Conservation (phyloP, 352 stramenopile genomes). For the Globisporangium iwayamae region DNA sequence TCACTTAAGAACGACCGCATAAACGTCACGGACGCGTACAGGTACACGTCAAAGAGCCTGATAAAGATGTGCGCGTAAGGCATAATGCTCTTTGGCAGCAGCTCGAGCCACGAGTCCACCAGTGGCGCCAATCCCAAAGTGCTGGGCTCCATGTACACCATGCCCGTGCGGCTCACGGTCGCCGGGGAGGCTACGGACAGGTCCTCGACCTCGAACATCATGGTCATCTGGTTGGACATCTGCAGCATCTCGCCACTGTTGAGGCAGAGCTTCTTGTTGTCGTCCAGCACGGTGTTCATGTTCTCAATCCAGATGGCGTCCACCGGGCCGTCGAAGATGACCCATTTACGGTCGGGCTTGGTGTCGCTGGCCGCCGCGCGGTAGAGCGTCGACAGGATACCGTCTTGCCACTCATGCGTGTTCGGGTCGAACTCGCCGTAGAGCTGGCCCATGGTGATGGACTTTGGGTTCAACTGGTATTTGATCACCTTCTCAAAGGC, state of each 20-base stretch:
- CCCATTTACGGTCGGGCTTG: slow-evolving; percentile 91
- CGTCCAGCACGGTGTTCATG: slow-evolving; percentile 96
- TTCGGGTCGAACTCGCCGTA: slow-evolving; percentile 94
- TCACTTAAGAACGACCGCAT: slow-evolving; percentile 87
- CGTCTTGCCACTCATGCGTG: slow-evolving; percentile 95
- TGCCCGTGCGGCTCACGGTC: slow-evolving; percentile 93
- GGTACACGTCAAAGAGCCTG: slow-evolving; percentile 88
- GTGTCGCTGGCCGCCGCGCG: slow-evolving; percentile 84
- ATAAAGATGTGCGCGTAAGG: slow-evolving; percentile 47
- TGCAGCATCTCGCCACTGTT: slow-evolving; percentile 94
- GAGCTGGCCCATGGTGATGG: slow-evolving; percentile 93
- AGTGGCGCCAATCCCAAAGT: slow-evolving; percentile 87
- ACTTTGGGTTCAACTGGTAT: slow-evolving; percentile 94
- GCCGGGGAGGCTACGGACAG: slow-evolving; percentile 91
- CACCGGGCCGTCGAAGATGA: slow-evolving; percentile 94
- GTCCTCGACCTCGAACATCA: slow-evolving; percentile 98
- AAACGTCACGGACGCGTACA: slow-evolving; percentile 85
- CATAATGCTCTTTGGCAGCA: slow-evolving; percentile 41
- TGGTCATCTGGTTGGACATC: slow-evolving; percentile 95
- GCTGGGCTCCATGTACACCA: slow-evolving; percentile 96
- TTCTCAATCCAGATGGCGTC: slow-evolving; percentile 97
- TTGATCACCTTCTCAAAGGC: slow-evolving; percentile 88
- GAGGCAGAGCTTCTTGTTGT: slow-evolving; percentile 95
- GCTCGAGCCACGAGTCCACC: slow-evolving; percentile 88
- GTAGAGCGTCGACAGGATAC: slow-evolving; percentile 94